Percentiles rank a stretch among this genome's conserved stretches.
These are phyloP conservation scores for Streptanthus diversifolius DNA, from an alignment of 345 rosid species.

Conservation along the genomic window DNA sequence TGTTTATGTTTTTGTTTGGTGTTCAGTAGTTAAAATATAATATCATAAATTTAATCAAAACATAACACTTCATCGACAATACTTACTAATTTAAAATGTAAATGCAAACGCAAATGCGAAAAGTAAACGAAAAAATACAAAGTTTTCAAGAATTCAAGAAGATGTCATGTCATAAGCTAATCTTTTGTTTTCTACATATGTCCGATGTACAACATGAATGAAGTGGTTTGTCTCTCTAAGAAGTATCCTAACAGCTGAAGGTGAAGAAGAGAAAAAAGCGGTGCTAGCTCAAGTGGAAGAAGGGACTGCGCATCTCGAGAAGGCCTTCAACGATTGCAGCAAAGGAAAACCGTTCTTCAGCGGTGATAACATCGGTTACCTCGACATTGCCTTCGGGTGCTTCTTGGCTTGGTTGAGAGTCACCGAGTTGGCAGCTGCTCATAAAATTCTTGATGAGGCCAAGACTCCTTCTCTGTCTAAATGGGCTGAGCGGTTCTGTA, in stretches of 20 bases:
- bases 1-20: neutral
- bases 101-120: neutral
- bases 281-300: constrained; percentile 35
- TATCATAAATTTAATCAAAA: neutral
- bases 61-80: neutral
- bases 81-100: neutral
- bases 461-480: constrained; percentile 51
- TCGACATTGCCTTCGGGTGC: constrained; percentile 64
- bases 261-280: constrained; percentile 45
- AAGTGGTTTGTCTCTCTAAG: constrained; percentile 52
- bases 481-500: constrained; percentile 63
- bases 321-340: constrained; percentile 48
- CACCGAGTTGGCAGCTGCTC: constrained; percentile 30
- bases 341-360: constrained; percentile 75
- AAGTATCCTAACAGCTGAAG: constrained; percentile 24
- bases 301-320: constrained; percentile 48
- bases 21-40: neutral
- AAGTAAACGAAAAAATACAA: neutral
- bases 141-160: neutral
- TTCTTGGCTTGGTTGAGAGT: constrained; percentile 63
- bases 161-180: neutral
- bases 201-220: neutral
- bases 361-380: constrained; percentile 58
- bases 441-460: constrained; percentile 45
- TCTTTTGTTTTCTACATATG: neutral